Base-by-base conservation (phyloP, 164 flowering plant species). In the Santalum album region DNA sequence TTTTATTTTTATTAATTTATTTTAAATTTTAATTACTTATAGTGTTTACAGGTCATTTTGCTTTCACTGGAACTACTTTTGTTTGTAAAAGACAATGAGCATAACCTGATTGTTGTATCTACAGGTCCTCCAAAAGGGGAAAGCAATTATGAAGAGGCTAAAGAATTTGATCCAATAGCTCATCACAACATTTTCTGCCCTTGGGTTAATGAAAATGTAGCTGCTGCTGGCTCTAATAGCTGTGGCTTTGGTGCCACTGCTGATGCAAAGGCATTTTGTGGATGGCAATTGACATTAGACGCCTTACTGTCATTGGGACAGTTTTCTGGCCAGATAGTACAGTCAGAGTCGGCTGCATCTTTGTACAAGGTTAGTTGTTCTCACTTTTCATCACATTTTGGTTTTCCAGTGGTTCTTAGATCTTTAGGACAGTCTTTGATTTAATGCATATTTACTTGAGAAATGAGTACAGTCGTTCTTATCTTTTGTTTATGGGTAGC, bases 171-270 rank as follows among this genome's bases (percentile, higher is more conserved):
- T 69, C 99, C 99, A 26, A 85, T 94, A 34, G 75, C 71, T 55
- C 74, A 85, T 72, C 99, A 94, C 65, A 86, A 83, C 62, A 71
- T 60, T 65, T 87, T 72, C 70, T 94, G 99, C 55, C 97, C 99
- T 18, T 94, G 99, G 99, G 95, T 94, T 55, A 94, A 94, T 70
- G 96, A 88, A 50, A 90, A 87, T 78, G 99, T 94, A 71, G 99
- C 99, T 56, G 96, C 99, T 65, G 97, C 96, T 57, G 95, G 96
- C 55, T 69, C 78, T 55, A 66, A 71, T 61, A 72, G 69, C 63
- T 56, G 62, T 67, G 60, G 76, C 54, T 72, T 90, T 16, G 68
- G 83, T 57, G 43, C 76, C 52, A 58, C 60, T 67, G 70, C 62
- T 38, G 70, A 65, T 65, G 68, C 78, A 54, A 47, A 70, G 25